A percentile compares a stretch with the other conserved stretches of the same genome.
Conservation (phyloP, 2,329 filamentous ascomycete species). For the Periconia digitata region DNA sequence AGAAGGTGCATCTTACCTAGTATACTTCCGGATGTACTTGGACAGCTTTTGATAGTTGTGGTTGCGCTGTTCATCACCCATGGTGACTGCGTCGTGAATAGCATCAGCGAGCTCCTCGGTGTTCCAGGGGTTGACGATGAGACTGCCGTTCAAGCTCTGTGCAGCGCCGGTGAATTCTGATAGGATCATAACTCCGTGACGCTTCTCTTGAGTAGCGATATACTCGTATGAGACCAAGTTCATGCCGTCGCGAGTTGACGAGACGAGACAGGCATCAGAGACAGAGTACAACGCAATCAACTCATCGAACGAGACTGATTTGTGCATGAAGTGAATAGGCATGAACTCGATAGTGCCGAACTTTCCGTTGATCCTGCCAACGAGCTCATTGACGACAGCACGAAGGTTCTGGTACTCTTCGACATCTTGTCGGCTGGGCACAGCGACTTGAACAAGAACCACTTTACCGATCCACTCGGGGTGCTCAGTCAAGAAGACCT, state of each 20-base stretch:
- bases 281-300: slow-evolving; percentile 90
- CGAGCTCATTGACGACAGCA: slow-evolving; percentile 93
- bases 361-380: slow-evolving; percentile 94
- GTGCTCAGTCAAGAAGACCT: slow-evolving; percentile 95
- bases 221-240: slow-evolving; percentile 98
- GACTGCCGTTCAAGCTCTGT: slow-evolving; percentile 87
- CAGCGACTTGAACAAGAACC: slow-evolving; percentile 91
- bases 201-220: slow-evolving; percentile 87
- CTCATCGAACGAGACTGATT: slow-evolving; percentile 92
- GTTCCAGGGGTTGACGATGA: slow-evolving; percentile 98
- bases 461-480: slow-evolving; percentile 98
- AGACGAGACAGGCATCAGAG: slow-evolving; percentile 89
- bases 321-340: slow-evolving; percentile 98
- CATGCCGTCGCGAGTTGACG: slow-evolving; percentile 97
- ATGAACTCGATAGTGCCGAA: slow-evolving; percentile 98
- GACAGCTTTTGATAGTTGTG: slow-evolving; percentile 89
- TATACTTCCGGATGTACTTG: slow-evolving; percentile 97
- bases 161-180: slow-evolving; percentile 97
- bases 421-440: slow-evolving; percentile 91
- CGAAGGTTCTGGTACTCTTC: slow-evolving; percentile 97
- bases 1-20: slow-evolving; percentile 57
- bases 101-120: slow-evolving; percentile 92
- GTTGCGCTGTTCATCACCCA: slow-evolving; percentile 84
- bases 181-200: slow-evolving; percentile 90
- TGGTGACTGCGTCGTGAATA: slow-evolving; percentile 94